Evolutionary conservation across 2,329 filamentous ascomycete genomes (phyloP), one percentile per base, ranked within the genome.

Genomic region (Beauveria sp.): DNA sequence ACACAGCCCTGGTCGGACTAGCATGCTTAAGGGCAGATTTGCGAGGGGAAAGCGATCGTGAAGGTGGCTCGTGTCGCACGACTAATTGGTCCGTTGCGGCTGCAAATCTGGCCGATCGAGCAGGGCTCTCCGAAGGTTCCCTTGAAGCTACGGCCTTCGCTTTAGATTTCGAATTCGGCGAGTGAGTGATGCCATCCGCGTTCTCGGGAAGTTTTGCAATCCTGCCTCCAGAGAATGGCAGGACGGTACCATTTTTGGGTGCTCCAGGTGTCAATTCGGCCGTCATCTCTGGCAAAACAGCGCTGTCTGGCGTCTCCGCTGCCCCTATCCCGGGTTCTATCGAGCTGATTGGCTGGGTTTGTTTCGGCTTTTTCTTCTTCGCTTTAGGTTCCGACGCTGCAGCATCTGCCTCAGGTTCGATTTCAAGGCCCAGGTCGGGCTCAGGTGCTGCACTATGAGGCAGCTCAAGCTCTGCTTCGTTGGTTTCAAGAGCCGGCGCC

Each of bases 1-100:
- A 81, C 40, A 77, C 67, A 65, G 79, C 76, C 67, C 81, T 68
- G 61, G 81, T 78, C 1, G 85, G 81, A 54, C 83, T 85, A 1
- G 69, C 66, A 14, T 86, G 79, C 70, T 93, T 93, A 64, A 93
- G 70, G 1, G 89, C 89, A 1, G 89, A 91, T 71, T 93, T 93
- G 51, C 86, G 85, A 10, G 90, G 90, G 0, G 89, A 92, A 12
- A 89, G 77, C 5, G 89, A 90, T 53, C 90, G 81, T 34, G 85
- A 78, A 24, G 88, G 86, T 6, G 89, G 90, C 59, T 85, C 81
- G 69, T 93, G 89, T 64, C 80, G 86, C 30, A 87, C 77, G 1
- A 80, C 74, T 14, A 86, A 70, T 47, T 76, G 81, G 40, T 85
- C 80, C 18, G 83, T 77, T 8, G 80, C 78, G 10, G 80, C 70